These are phyloP conservation scores for Cornus controversa DNA, from an alignment of 148 eudicot genomes.

Conservation along the genomic window DNA sequence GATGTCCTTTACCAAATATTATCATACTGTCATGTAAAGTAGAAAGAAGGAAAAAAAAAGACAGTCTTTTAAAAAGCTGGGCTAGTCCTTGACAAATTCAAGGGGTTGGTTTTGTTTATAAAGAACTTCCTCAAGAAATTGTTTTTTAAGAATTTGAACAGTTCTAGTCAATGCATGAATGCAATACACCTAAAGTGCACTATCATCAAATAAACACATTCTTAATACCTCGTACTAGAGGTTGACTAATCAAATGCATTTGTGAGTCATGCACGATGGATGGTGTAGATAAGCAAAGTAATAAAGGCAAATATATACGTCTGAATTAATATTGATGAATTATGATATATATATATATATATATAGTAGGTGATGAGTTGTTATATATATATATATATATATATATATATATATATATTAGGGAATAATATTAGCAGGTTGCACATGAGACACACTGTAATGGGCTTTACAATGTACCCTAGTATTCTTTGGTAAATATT, in stretches of 20 bases:
- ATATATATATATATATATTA: not conserved
- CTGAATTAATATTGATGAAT: too few relatives aligned
- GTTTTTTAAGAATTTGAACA: not conserved
- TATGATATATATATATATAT: not conserved
- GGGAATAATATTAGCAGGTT: slow-evolving; percentile 11
- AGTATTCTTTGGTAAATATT: slow-evolving; percentile 16
- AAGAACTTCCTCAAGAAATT: slow-evolving; percentile 6
- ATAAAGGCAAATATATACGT: too few relatives aligned
- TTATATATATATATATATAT: not conserved
- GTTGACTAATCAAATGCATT: not conserved
- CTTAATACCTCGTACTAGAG: slow-evolving; percentile 13
- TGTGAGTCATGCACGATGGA: not conserved
- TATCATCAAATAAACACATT: not conserved
- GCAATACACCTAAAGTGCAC: not conserved
- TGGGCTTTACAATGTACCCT: slow-evolving; percentile 12
- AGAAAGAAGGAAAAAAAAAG: slow-evolving; percentile 17
- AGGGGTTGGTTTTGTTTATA: not conserved
- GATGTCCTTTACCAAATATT: not conserved
- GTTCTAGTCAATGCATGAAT: slow-evolving; percentile 9
- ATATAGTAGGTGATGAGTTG: not conserved
- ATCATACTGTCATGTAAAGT: slow-evolving; percentile 13
- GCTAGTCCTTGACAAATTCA: not conserved
- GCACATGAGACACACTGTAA: slow-evolving; percentile 10
- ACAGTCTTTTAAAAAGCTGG: slow-evolving; percentile 39
- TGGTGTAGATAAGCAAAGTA: not conserved